Evolutionary conservation across 2,329 filamentous ascomycete genomes (phyloP).

Genomic region (Fonsecaea pedrosoi): DNA sequence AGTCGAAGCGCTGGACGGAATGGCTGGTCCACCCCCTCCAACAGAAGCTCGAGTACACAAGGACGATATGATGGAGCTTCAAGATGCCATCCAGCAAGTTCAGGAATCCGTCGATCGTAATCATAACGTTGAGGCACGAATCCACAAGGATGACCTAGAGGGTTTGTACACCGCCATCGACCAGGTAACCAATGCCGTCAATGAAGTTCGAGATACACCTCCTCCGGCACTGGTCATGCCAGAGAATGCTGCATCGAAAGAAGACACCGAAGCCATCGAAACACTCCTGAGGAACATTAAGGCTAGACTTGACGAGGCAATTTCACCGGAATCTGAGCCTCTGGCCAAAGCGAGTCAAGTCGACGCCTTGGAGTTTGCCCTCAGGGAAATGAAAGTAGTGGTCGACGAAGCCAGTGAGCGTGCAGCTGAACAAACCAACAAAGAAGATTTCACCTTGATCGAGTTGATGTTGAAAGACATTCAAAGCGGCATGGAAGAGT

Average conservation of each 20-base stretch:
- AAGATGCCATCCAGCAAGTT: conserved; percentile 57
- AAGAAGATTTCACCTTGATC: conserved; percentile 77
- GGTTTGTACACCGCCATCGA: conserved; percentile 52
- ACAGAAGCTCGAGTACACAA: conserved; percentile 54
- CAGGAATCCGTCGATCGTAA: conserved; percentile 55
- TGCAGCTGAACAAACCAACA: conserved; percentile 72
- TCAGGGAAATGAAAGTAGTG: conserved; percentile 77
- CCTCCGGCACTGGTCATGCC: conserved; percentile 43
- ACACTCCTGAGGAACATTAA: conserved; percentile 90
- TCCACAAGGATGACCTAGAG: conserved; percentile 57
- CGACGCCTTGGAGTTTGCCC: conserved; percentile 68
- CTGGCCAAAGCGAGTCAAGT: conserved; percentile 68
- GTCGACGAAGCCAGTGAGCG: conserved; percentile 70
- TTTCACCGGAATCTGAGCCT: conserved; percentile 69
- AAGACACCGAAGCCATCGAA: conserved; percentile 90
- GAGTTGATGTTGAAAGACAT: conserved; percentile 82
- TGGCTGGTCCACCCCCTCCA: conserved; percentile 53
- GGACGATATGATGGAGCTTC: conserved; percentile 55
- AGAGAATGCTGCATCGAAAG: conserved; percentile 70
- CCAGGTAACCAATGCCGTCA: conserved; percentile 64
- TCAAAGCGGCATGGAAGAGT: conserved; percentile 75
- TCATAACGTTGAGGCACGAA: conserved; percentile 43
- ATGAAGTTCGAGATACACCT: conserved; percentile 52
- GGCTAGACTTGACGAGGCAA: conserved; percentile 81
- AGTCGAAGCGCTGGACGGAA: conserved; percentile 75